Evolutionary conservation across 1,284 basidiomycete genomes (phyloP), one percentile per base, ranked within the genome.

Genomic region (Leccinum pseudoinsigne): DNA sequence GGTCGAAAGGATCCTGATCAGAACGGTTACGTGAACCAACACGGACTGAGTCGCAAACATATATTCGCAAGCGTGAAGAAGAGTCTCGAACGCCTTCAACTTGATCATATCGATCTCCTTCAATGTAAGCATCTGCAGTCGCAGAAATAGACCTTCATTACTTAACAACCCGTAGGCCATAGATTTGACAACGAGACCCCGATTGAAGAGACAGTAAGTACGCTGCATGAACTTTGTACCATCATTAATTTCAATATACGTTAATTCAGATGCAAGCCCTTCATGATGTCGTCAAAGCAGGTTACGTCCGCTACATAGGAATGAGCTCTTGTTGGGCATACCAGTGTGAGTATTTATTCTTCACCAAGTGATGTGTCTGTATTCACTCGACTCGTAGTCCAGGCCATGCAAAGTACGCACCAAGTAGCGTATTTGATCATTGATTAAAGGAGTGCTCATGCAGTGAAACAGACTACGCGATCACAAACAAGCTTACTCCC

Each of bases 41-140:
- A 81, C 62, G 84, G 84, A 3, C 68, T 85, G 51, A 84, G 81
- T 69, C 77, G 84, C 59, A 86, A 85, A 82, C 86, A 87, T 67
- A 90, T 92, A 64, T 92, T 92, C 66, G 86, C 87, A n/a, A 81
- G 86, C 0, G 86, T 93, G 54, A 86, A 90, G 68, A 79, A 80
- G 55, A 88, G 87, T 59, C 73, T 91, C 58, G 77, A 86, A 67
- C 81, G 89, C 26, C 82, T 92, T 28, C 84, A 87, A 64, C 75
- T 90, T 7, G 88, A 92, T 58, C 88, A 91, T 68, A 80, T 92
- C 67, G 90, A 91, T 67, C 71, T 91, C 4, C 78, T 89, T 23
- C 87, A 88, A 75, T 87, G 84, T 82, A 59, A 36, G 75, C 28
- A 23, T 57, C 4, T 16, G 21, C 40, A 21, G 10, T 11, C n/a